phyloP scores from a whole-genome alignment of 2,329 filamentous ascomycete genomes.

The Nemania diffusa region DNA sequence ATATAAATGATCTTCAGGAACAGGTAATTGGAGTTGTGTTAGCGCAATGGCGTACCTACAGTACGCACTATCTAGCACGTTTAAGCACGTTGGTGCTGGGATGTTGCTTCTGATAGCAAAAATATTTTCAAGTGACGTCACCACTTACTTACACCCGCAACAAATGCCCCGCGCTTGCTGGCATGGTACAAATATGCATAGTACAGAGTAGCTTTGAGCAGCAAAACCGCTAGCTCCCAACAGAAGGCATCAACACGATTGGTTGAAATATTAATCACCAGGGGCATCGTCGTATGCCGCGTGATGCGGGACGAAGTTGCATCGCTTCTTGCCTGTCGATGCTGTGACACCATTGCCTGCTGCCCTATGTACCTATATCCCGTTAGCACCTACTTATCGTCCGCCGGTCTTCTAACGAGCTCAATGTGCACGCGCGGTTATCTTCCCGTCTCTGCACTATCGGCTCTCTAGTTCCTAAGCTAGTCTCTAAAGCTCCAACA shows the following conservation, averaged over 20 bases:
- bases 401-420: background rate
- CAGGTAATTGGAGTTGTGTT: conserved; percentile 11
- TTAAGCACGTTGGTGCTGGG: background rate
- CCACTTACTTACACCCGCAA: too few relatives aligned
- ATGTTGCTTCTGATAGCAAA: conserved; percentile 8
- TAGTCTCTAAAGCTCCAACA: background rate
- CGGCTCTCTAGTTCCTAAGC: background rate
- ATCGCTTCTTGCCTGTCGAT: conserved; percentile 16
- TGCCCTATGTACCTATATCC: conserved; percentile 9
- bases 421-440: conserved; percentile 2
- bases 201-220: too few relatives aligned
- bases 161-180: conserved; percentile 21
- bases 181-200: conserved; percentile 9
- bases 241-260: conserved; percentile 13
- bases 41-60: background rate
- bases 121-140: conserved; percentile 32
- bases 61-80: background rate
- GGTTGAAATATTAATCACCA: background rate
- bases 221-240: conserved; percentile 1
- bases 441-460: conserved; percentile 3
- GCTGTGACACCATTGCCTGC: conserved; percentile 2
- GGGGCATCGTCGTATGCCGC: conserved; percentile 15
- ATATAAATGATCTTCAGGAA: conserved; percentile 29
- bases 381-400: too few relatives aligned
- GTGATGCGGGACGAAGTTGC: conserved; percentile 14